These are phyloP conservation scores for Claviceps sorghi DNA, from an alignment of 2,329 filamentous ascomycete genomes.

Conservation along the genomic window DNA sequence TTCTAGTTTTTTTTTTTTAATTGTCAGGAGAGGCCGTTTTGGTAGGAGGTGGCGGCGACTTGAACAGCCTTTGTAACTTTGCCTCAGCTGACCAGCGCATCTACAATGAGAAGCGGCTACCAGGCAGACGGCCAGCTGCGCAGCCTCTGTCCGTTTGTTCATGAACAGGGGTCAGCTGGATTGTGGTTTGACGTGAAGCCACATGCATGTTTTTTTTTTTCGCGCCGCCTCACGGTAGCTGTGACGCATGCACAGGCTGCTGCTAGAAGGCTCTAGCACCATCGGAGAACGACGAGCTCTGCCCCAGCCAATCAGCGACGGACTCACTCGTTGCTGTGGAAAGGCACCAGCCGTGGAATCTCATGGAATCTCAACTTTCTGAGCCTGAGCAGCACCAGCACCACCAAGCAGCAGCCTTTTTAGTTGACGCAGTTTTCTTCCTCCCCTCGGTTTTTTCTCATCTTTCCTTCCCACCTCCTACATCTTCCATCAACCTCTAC, in stretches of 20 bases:
- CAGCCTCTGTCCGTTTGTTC: neutral
- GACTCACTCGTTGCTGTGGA: conserved; percentile 11
- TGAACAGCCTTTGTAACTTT: no score
- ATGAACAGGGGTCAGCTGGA: neutral
- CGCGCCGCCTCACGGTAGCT: neutral
- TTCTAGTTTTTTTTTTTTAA: neutral
- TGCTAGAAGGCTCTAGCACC: conserved; percentile 15
- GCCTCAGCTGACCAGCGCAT: neutral
- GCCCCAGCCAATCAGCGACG: conserved; percentile 13
- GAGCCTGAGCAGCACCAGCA: conserved; percentile 9
- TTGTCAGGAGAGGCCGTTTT: neutral
- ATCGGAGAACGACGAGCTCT: conserved; percentile 2
- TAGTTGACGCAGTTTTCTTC: conserved; percentile 15
- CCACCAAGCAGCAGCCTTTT: conserved; percentile 18
- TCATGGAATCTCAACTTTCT: conserved; percentile 28
- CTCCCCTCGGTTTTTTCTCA: conserved; percentile 11
- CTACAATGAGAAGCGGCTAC: neutral
- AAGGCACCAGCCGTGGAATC: conserved; percentile 26
- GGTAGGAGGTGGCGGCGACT: no score
- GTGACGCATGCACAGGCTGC: neutral
- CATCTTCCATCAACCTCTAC: neutral
- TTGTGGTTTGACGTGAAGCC: neutral
- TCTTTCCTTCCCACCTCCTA: conserved; percentile 10
- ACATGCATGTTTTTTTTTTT: neutral
- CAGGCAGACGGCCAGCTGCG: neutral